phyloP scores from a whole-genome alignment of 106 monocot species.

The Dendrobium officinale region DNA sequence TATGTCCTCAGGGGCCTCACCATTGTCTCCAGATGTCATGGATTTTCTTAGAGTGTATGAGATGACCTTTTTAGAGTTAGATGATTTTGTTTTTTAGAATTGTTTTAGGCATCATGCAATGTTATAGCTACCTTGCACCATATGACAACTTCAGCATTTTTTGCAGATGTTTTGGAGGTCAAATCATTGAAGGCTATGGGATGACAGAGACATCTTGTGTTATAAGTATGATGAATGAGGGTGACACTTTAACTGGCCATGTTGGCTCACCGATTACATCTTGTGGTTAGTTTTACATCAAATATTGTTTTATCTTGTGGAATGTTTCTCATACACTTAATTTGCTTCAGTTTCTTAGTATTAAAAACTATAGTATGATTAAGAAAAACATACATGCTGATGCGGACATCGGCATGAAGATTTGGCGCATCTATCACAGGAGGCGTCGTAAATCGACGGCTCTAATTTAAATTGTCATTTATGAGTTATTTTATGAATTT shows the following conservation, averaged over 20 bases:
- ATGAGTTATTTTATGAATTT: too few relatives aligned
- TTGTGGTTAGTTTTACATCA: slow-evolving; percentile 51
- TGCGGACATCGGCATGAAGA: too few relatives aligned
- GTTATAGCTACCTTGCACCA: background rate
- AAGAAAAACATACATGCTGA: background rate
- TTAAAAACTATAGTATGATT: background rate
- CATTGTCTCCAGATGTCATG: slow-evolving; percentile 87
- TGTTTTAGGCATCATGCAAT: background rate
- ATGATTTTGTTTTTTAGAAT: background rate
- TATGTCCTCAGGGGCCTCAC: slow-evolving; percentile 94
- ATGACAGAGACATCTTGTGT: slow-evolving; percentile 98
- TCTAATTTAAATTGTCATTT: too few relatives aligned
- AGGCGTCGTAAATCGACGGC: too few relatives aligned
- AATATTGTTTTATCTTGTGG: background rate
- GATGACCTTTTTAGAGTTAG: background rate
- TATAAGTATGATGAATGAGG: slow-evolving; percentile 58
- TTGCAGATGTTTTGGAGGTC: slow-evolving; percentile 83
- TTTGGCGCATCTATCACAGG: too few relatives aligned
- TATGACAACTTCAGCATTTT: background rate
- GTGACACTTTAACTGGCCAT: slow-evolving; percentile 75
- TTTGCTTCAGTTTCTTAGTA: background rate
- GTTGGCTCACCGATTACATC: slow-evolving; percentile 90
- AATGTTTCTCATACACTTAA: background rate
- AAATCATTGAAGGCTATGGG: slow-evolving; percentile 91
- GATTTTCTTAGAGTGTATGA: slow-evolving; percentile 83